These are phyloP conservation scores for Parastagonospora nodorum DNA, from an alignment of 2,329 filamentous ascomycete genomes.

Conservation along the genomic window DNA sequence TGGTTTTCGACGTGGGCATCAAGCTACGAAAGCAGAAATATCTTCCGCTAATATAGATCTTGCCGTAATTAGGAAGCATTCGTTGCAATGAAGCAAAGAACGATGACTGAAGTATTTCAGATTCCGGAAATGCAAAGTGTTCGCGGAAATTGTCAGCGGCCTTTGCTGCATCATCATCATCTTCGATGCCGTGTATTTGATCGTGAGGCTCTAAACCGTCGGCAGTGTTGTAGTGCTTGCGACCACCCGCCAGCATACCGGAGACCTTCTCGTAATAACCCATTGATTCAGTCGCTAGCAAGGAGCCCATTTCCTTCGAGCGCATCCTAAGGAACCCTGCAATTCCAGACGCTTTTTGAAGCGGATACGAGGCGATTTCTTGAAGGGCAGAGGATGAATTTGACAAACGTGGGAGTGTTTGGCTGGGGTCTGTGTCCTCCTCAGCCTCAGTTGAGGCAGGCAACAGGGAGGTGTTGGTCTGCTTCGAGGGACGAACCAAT, in stretches of 20 bases:
- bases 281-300: slow-evolving; percentile 90
- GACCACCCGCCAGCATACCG: slow-evolving; percentile 92
- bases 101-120: slow-evolving; percentile 82
- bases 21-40: slow-evolving; percentile 93
- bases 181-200: slow-evolving; percentile 59
- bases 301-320: slow-evolving; percentile 78
- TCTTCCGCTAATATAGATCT: slow-evolving; percentile 88
- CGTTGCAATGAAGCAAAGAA: slow-evolving; percentile 94
- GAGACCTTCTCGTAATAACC: slow-evolving; percentile 96
- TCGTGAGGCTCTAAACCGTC: slow-evolving; percentile 71
- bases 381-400: slow-evolving; percentile 60
- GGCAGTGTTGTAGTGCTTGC: slow-evolving; percentile 82
- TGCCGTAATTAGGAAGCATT: slow-evolving; percentile 90
- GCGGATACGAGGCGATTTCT: slow-evolving; percentile 72
- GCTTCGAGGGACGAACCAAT: slow-evolving; percentile 15
- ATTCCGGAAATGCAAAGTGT: slow-evolving; percentile 86
- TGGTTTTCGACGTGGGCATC: slow-evolving; percentile 85
- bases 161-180: slow-evolving; percentile 59
- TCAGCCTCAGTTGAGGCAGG: slow-evolving; percentile 25
- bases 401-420: slow-evolving; percentile 39
- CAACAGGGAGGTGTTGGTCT: slow-evolving; percentile 12
- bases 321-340: slow-evolving; percentile 81
- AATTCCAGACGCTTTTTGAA: slow-evolving; percentile 82
- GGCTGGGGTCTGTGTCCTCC: slow-evolving; percentile 34
- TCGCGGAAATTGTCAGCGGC: slow-evolving; percentile 75